A percentile compares a stretch with the other conserved stretches of the same genome.
Evolutionary conservation across 2,329 filamentous ascomycete species (phyloP).

Genomic region (Pseudogymnoascus sp.): DNA sequence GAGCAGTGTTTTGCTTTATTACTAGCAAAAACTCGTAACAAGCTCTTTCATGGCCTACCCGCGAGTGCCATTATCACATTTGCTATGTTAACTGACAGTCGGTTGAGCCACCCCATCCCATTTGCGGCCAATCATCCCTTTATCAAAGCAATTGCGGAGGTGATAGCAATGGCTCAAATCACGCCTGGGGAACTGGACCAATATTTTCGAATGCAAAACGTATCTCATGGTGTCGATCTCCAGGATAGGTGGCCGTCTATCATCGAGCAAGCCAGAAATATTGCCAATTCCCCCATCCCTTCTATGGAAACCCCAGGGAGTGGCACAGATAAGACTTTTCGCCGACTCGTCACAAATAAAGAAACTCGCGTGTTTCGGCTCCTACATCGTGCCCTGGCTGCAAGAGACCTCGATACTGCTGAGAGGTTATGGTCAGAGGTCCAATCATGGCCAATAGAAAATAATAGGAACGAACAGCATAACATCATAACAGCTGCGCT

Average conservation of each 20-base stretch:
- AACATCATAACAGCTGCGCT: not conserved
- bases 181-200: not conserved
- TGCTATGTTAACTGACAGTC: constrained; percentile 15
- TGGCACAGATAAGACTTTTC: constrained; percentile 7
- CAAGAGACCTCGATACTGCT: constrained; percentile 18
- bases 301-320: not conserved
- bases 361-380: constrained; percentile 1
- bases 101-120: not conserved
- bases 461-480: not conserved
- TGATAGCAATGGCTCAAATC: constrained; percentile 6
- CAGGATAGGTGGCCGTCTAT: not conserved
- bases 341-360: constrained; percentile 2
- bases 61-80: constrained; percentile 24
- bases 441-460: constrained; percentile 19
- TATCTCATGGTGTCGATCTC: not conserved
- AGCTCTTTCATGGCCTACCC: constrained; percentile 17
- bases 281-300: not conserved
- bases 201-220: not conserved
- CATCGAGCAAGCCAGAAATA: constrained; percentile 6
- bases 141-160: not conserved
- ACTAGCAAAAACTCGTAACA: constrained; percentile 16
- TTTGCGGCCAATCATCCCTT: constrained; percentile 4
- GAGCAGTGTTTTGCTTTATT: constrained; percentile 18
- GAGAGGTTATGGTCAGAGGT: constrained; percentile 24
- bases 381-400: constrained; percentile 21